Percentiles rank a stretch among this genome's conserved stretches.
These are phyloP conservation scores for Phaseolus lunatus DNA, from an alignment of 306 rosid genomes.

Conservation along the genomic window DNA sequence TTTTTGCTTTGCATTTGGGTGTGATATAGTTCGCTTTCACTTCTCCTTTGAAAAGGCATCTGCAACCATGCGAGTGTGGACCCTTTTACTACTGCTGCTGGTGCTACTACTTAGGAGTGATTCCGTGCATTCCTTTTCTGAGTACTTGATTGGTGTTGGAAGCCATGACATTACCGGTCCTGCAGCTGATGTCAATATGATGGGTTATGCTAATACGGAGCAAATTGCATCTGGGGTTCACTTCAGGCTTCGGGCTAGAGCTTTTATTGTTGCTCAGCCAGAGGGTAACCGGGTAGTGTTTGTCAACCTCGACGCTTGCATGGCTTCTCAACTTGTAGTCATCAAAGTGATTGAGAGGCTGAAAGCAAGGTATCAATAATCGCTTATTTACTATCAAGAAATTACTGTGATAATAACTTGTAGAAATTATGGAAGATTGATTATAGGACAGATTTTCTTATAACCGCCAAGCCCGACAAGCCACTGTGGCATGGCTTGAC, in stretches of 20 bases:
- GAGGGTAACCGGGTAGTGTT: constrained; percentile 76
- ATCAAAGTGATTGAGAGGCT: constrained; percentile 85
- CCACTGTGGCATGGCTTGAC: not conserved
- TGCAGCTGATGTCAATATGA: constrained; percentile 96
- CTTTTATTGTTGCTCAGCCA: constrained; percentile 83
- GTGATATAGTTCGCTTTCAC: constrained; percentile 39
- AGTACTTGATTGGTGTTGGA: constrained; percentile 83
- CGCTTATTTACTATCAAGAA: not conserved
- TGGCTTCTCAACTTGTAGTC: constrained; percentile 89
- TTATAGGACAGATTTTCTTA: not conserved
- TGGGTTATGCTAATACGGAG: constrained; percentile 87
- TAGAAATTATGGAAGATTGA: constrained; percentile 30
- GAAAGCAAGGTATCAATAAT: constrained; percentile 73
- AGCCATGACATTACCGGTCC: constrained; percentile 98
- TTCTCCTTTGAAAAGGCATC: constrained; percentile 28
- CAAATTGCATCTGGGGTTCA: constrained; percentile 88
- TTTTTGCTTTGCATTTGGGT: constrained; percentile 31
- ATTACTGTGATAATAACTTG: constrained; percentile 23
- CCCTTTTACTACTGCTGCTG: constrained; percentile 17
- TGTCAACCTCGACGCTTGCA: constrained; percentile 97
- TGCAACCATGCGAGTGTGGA: constrained; percentile 43
- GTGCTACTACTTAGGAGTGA: constrained; percentile 40
- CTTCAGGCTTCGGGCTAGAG: constrained; percentile 82
- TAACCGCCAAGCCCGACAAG: not conserved
- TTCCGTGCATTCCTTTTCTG: constrained; percentile 52